A percentile compares a stretch with the other conserved stretches of the same genome.
Evolutionary conservation across 805 yeast species (phyloP).

Genomic region (Zygosaccharomyces bailii): DNA sequence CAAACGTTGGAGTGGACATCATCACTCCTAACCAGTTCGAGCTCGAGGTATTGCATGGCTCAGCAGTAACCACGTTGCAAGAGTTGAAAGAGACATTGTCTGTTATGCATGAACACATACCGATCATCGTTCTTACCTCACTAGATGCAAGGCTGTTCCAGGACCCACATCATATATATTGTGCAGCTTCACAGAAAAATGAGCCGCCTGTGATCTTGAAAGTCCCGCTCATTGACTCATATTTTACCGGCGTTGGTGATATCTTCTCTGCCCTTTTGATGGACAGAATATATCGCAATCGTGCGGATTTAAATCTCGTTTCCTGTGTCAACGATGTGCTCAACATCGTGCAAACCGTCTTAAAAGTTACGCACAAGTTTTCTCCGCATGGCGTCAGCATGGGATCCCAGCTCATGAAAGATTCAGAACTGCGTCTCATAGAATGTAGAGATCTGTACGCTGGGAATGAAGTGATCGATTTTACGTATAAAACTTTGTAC

Average conservation of each 20-base stretch:
- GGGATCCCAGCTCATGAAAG: constrained; percentile 58
- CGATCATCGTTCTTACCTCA: constrained; percentile 55
- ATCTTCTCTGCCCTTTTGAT: constrained; percentile 60
- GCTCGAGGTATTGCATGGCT: constrained; percentile 55
- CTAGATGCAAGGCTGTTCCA: constrained; percentile 34
- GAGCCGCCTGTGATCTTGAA: constrained; percentile 42
- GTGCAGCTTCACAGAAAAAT: constrained; percentile 33
- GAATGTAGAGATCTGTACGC: constrained; percentile 47
- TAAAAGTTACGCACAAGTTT: constrained; percentile 24
- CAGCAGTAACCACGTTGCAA: constrained; percentile 38
- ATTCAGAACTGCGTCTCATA: constrained; percentile 67
- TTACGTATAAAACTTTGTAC: constrained; percentile 16
- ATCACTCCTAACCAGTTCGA: constrained; percentile 77
- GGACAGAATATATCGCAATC: constrained; percentile 45
- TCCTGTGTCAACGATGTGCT: constrained; percentile 33
- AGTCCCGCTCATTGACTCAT: constrained; percentile 51
- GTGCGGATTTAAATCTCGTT: constrained; percentile 14
- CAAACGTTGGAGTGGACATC: constrained; percentile 44
- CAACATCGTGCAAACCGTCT: constrained; percentile 33
- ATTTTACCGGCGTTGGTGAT: constrained; percentile 75
- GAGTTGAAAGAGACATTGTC: constrained; percentile 40
- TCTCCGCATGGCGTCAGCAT: constrained; percentile 36
- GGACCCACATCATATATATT: constrained; percentile 36
- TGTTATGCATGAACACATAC: constrained; percentile 43
- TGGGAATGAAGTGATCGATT: constrained; percentile 7